phyloP scores from a whole-genome alignment of 2,329 filamentous ascomycete species.

The Diaporthe ampelina region DNA sequence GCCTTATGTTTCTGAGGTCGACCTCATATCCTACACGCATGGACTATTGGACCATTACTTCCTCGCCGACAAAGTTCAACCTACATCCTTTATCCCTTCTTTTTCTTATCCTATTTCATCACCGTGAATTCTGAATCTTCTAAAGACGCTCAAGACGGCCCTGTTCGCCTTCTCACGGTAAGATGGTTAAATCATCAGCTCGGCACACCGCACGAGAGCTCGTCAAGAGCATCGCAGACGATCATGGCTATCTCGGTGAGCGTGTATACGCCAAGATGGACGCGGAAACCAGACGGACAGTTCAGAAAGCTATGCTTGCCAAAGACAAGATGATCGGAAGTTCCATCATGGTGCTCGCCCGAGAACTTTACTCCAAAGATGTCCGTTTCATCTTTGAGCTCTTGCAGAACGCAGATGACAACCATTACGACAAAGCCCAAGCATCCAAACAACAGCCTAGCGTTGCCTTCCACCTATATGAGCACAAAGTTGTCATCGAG shows the following conservation, averaged over 20 bases:
- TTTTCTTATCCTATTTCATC: no score
- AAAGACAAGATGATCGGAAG: slow-evolving; percentile 19
- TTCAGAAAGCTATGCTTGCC: slow-evolving; percentile 18
- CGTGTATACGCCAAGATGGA: background rate
- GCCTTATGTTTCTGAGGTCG: no score
- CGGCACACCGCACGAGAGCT: background rate
- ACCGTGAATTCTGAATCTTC: no score
- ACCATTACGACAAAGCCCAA: slow-evolving; percentile 53
- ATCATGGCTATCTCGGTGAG: slow-evolving; percentile 30
- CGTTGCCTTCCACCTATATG: slow-evolving; percentile 52
- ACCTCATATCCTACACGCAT: no score
- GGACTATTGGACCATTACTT: no score
- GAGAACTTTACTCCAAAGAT: slow-evolving; percentile 57
- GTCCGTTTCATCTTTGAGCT: slow-evolving; percentile 66
- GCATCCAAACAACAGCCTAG: slow-evolving; percentile 46
- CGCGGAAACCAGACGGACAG: background rate
- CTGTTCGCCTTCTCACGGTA: no score
- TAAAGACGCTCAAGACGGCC: no score
- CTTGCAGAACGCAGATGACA: slow-evolving; percentile 69
- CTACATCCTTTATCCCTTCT: no score
- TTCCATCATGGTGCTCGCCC: slow-evolving; percentile 40
- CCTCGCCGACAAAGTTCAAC: no score
- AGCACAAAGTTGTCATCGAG: slow-evolving; percentile 57
- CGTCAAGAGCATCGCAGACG: slow-evolving; percentile 10
- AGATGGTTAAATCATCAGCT: no score